Percentiles rank a stretch among this genome's conserved stretches.
phyloP scores from a whole-genome alignment of 305 asterid genomes.

The Plantago coronopus region DNA sequence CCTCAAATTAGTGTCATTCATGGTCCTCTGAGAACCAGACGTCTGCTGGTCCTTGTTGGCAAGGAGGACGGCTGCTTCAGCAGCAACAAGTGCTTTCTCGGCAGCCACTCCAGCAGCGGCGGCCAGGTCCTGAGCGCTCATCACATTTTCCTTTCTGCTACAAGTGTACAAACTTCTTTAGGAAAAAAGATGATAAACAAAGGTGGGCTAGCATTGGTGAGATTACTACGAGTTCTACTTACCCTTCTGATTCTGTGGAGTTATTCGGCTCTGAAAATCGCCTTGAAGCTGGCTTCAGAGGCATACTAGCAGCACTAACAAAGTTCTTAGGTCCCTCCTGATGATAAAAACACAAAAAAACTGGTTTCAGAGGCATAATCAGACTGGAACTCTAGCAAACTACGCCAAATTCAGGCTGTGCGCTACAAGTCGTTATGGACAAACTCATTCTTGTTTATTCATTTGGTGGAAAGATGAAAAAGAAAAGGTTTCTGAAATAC shows the following conservation, averaged over 20 bases:
- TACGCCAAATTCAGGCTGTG: too few relatives aligned
- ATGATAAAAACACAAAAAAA: conserved; percentile 10
- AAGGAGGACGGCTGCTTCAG: conserved; percentile 72
- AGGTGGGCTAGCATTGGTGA: too few relatives aligned
- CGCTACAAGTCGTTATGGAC: too few relatives aligned
- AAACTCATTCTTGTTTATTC: not conserved
- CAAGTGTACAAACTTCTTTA: conserved; percentile 1
- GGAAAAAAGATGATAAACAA: conserved; percentile 9
- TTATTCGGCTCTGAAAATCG: conserved; percentile 39
- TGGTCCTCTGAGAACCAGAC: conserved; percentile 27
- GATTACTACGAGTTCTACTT: not conserved
- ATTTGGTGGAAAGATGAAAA: too few relatives aligned
- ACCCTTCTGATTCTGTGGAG: conserved; percentile 41
- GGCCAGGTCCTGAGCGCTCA: conserved; percentile 50
- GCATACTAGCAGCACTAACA: conserved; percentile 67
- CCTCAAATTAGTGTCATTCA: conserved; percentile 8
- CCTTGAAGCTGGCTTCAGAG: conserved; percentile 47
- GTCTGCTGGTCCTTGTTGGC: conserved; percentile 40
- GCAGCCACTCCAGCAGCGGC: conserved; percentile 90
- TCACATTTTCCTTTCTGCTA: conserved; percentile 38
- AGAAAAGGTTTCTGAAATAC: not conserved
- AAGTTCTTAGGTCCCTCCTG: conserved; percentile 77
- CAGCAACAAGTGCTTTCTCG: conserved; percentile 85
- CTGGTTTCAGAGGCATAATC: too few relatives aligned
- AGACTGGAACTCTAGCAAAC: too few relatives aligned